These are phyloP conservation scores for Huntiella decipiens DNA, from an alignment of 2,329 filamentous ascomycete genomes.

Conservation along the genomic window DNA sequence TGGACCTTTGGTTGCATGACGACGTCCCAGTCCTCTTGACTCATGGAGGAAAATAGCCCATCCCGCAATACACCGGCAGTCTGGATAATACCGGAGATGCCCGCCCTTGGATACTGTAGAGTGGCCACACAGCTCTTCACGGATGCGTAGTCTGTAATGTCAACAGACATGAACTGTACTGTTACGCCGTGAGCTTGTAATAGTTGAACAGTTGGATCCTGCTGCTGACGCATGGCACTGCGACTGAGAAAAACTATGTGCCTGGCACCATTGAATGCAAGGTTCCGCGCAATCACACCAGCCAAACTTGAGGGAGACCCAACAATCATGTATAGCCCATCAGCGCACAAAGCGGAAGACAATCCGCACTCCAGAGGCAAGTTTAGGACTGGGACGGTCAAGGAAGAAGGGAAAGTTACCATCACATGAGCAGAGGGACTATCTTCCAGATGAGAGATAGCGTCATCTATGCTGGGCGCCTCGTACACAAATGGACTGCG, in stretches of 20 bases:
- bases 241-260: constrained; percentile 35
- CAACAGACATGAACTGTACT: constrained; percentile 20
- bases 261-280: constrained; percentile 30
- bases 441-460: not conserved
- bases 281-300: constrained; percentile 29
- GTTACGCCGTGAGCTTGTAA: constrained; percentile 19
- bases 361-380: not conserved
- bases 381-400: not conserved
- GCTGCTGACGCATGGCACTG: constrained; percentile 20
- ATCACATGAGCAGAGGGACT: not conserved
- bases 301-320: constrained; percentile 41
- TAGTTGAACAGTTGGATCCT: constrained; percentile 18
- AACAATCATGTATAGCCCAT: constrained; percentile 29
- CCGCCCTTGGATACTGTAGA: constrained; percentile 11
- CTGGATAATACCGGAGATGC: constrained; percentile 19
- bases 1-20: constrained; percentile 20
- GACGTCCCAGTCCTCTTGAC: constrained; percentile 17
- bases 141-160: constrained; percentile 22
- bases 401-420: not conserved
- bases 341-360: not conserved
- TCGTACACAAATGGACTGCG: constrained; percentile 1
- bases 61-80: constrained; percentile 21
- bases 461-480: not conserved
- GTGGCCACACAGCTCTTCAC: constrained; percentile 12
- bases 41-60: constrained; percentile 20